phyloP scores from a whole-genome alignment of 1,139 yeast genomes.

The Wickerhamiella pararugosa region DNA sequence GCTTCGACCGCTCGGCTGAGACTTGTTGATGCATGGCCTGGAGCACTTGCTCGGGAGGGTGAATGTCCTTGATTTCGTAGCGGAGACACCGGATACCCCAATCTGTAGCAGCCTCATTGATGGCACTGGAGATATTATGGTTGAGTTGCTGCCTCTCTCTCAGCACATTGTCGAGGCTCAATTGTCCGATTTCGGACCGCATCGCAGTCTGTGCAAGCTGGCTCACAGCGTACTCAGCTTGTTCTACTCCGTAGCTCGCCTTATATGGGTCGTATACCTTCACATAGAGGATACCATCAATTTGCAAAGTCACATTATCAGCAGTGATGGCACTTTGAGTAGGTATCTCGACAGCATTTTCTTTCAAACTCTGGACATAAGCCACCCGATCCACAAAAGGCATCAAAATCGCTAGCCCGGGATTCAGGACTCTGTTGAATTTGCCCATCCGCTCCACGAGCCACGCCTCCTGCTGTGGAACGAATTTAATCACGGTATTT shows the following conservation, averaged over 20 bases:
- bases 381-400: constrained; percentile 65
- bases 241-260: constrained; percentile 82
- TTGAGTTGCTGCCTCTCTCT: constrained; percentile 63
- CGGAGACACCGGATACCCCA: constrained; percentile 83
- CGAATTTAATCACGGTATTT: constrained; percentile 56
- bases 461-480: constrained; percentile 88
- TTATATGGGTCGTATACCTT: constrained; percentile 69
- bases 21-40: constrained; percentile 90
- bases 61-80: constrained; percentile 77
- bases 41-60: constrained; percentile 74
- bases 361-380: constrained; percentile 71
- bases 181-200: constrained; percentile 77
- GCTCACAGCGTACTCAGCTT: constrained; percentile 69
- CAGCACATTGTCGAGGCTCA: constrained; percentile 63
- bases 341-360: constrained; percentile 72
- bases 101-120: constrained; percentile 70
- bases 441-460: constrained; percentile 86
- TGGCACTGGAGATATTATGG: constrained; percentile 56
- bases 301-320: constrained; percentile 70
- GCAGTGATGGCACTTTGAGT: constrained; percentile 74
- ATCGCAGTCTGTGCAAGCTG: constrained; percentile 85
- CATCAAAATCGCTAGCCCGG: constrained; percentile 60
- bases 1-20: constrained; percentile 68
- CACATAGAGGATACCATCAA: constrained; percentile 72
- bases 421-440: constrained; percentile 56